Base-by-base conservation (phyloP, 2,329 filamentous ascomycete genomes). In the Daldinia sp. region DNA sequence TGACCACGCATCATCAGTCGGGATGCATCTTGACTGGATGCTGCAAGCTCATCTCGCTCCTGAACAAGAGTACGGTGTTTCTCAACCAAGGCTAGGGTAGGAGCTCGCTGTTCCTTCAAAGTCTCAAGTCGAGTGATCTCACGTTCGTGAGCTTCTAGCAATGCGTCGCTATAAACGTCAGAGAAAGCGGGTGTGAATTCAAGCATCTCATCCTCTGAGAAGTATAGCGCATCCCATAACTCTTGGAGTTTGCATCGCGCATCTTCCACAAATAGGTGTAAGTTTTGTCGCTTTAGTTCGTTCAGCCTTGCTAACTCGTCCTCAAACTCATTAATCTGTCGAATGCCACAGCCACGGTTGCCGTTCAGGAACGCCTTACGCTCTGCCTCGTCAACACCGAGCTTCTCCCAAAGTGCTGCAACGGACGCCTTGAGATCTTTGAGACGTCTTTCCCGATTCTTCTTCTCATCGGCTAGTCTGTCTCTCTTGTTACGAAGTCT, bases 151-250 rank as follows among this genome's bases (percentile, higher is more conserved):
- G 96, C 94, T 72, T 97, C 94, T 0, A 99, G 88, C 9, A 99
- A 87, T 4, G 96, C 96, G 79, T 99, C 96, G 75, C 94, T 98
- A 81, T 97, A 98, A 20, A 98, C 95, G 78, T 98, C 96, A 10
- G 94, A 97, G 79, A 98, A 98, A 46, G 94, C 96, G 0, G 97
- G 96, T 0, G 94, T 96, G 74, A 99, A 99, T 73, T 98, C 94
- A 63, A 98, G 88, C 94, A 98, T 98, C 82, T 99, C 96, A 76
- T 99, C 96, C 78, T 99, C 96, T 0, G 93, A 97, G 77, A 97
- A 94, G 83, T 96, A 98, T 1, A 99, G 83, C 0, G 89, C 86
- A 78, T 99, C 96, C 96, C 97, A 99, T 0, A 99, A 88, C 77
- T 97, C 94, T 79, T 98, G 95, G 10, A 99, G 86, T 78, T 93